These are phyloP conservation scores for Eucalyptus grandis DNA, from an alignment of 345 rosid genomes.

Conservation along the genomic window DNA sequence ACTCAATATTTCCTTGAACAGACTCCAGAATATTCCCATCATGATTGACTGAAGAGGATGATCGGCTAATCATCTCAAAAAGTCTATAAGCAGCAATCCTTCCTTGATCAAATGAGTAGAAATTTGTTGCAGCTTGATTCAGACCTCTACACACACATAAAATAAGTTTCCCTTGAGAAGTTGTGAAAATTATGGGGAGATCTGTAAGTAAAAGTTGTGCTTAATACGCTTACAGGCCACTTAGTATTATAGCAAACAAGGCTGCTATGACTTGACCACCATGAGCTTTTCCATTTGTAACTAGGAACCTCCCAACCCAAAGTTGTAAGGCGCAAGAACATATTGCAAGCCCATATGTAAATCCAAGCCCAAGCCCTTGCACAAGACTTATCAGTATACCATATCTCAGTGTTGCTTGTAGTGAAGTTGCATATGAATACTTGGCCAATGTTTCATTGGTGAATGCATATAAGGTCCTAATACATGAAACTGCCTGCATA, in stretches of 20 bases:
- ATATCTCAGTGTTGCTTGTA: constrained; percentile 94
- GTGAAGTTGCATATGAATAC: constrained; percentile 91
- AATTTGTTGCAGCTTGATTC: constrained; percentile 99
- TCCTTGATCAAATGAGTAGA: constrained; percentile 98
- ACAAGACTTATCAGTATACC: constrained; percentile 93
- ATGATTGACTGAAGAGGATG: constrained; percentile 63
- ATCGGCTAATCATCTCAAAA: constrained; percentile 97
- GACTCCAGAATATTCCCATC: constrained; percentile 52
- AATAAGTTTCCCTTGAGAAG: not conserved
- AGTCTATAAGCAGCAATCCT: constrained; percentile 97
- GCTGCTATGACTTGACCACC: constrained; percentile 94
- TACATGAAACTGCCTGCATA: constrained; percentile 86
- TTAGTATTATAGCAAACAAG: constrained; percentile 83
- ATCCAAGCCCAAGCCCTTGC: constrained; percentile 99
- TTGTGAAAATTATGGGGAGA: not conserved
- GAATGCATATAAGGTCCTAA: constrained; percentile 90
- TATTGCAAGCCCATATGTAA: constrained; percentile 96
- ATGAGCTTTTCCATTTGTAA: constrained; percentile 38
- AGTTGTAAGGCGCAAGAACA: constrained; percentile 97
- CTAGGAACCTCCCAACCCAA: constrained; percentile 89
- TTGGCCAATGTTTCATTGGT: constrained; percentile 97
- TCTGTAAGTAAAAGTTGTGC: not conserved
- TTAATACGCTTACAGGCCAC: constrained; percentile 87
- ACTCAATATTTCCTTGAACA: constrained; percentile 93
- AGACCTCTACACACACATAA: constrained; percentile 51